Percentiles rank a stretch among this genome's conserved stretches.
Conservation (phyloP, 192 early-diverging fungal species). For the Geranomyces michiganensis region DNA sequence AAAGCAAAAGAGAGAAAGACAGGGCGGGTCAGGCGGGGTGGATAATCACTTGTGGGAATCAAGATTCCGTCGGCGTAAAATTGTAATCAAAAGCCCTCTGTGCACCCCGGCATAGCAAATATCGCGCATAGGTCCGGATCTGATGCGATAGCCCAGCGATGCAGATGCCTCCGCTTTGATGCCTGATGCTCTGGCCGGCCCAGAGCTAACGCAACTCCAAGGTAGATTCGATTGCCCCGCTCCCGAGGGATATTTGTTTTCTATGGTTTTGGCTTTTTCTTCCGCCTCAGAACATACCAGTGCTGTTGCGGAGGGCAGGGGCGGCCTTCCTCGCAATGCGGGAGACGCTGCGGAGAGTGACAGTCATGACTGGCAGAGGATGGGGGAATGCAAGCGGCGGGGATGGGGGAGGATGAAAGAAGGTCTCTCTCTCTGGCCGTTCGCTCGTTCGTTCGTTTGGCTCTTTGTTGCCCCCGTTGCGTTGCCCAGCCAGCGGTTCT, state of each 20-base stretch:
- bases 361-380: background rate
- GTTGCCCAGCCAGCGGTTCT: no score
- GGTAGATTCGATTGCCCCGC: no score
- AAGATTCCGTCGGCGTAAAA: no score
- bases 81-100: no score
- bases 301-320: conserved; percentile 18
- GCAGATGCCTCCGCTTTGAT: background rate
- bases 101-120: background rate
- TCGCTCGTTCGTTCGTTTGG: no score
- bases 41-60: no score
- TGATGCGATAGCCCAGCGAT: background rate
- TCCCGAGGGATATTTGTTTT: no score
- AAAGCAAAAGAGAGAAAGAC: background rate
- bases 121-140: background rate
- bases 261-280: no score
- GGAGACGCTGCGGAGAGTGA: conserved; percentile 24
- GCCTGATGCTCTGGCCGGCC: background rate
- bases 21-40: background rate
- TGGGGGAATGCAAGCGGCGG: background rate
- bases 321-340: conserved; percentile 34
- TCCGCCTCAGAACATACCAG: conserved; percentile 3
- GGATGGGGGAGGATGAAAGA: background rate
- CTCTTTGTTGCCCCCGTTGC: no score
- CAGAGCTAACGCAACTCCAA: no score
- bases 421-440: no score